phyloP scores from a whole-genome alignment of 2,329 filamentous ascomycete genomes.

The Nemania sp. region DNA sequence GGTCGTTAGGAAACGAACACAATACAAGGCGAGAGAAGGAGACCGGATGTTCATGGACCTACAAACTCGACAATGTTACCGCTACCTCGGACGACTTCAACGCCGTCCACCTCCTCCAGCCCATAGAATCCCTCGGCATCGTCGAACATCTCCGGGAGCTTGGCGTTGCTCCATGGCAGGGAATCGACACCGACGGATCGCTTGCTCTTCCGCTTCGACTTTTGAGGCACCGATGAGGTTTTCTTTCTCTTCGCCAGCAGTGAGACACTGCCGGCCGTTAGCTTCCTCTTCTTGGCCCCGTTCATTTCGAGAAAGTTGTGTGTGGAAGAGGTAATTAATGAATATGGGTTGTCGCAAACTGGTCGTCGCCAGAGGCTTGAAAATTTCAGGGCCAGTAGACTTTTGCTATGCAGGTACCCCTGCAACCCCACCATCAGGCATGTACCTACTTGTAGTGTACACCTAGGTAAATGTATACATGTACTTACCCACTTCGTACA shows the following conservation, averaged over 20 bases:
- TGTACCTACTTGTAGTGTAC: neutral
- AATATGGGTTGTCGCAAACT: neutral
- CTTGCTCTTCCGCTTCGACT: constrained; percentile 42
- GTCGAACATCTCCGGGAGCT: constrained; percentile 77
- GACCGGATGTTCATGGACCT: constrained; percentile 26
- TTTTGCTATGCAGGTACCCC: neutral
- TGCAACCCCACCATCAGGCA: constrained; percentile 18
- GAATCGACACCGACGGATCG: constrained; percentile 51
- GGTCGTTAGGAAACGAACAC: constrained; percentile 8
- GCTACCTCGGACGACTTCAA: constrained; percentile 77
- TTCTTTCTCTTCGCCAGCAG: constrained; percentile 34
- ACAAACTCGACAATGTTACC: constrained; percentile 61
- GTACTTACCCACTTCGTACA: too few relatives aligned
- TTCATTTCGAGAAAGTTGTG: constrained; percentile 29
- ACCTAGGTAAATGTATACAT: too few relatives aligned
- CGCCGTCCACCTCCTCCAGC: constrained; percentile 87
- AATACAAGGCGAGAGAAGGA: neutral
- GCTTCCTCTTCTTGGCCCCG: constrained; percentile 36
- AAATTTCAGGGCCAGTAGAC: constrained; percentile 19
- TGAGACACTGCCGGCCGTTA: constrained; percentile 20
- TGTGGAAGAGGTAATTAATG: neutral
- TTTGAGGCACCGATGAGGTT: constrained; percentile 12
- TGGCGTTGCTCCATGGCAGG: constrained; percentile 61
- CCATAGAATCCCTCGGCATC: constrained; percentile 95
- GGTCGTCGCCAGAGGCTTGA: constrained; percentile 5